phyloP scores from a whole-genome alignment of 78 protist genomes.

The Emiliania huxleyi region DNA sequence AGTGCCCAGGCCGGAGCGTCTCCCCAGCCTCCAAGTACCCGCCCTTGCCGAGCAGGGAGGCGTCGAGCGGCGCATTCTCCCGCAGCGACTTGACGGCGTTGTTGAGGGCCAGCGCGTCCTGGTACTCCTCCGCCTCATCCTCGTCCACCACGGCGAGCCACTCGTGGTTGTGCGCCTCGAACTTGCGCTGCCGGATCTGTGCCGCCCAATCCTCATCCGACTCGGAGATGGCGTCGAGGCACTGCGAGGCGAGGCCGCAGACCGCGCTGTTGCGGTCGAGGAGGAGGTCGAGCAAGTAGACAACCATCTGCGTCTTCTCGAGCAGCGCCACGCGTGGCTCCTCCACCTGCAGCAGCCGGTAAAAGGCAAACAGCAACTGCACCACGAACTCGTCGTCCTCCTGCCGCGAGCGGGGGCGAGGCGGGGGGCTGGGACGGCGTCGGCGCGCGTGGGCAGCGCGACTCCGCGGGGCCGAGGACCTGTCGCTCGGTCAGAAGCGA shows the following conservation, averaged over 20 bases:
- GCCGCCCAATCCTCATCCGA: neutral
- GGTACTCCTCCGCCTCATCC: constrained; percentile 12
- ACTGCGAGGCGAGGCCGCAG: neutral
- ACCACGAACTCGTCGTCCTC: constrained; percentile 45
- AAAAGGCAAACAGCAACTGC: neutral
- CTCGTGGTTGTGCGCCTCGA: constrained; percentile 12
- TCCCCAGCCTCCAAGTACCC: too few relatives aligned
- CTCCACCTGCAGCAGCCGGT: neutral
- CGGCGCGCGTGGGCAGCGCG: too few relatives aligned
- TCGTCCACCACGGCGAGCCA: constrained; percentile 8
- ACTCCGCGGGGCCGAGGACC: too few relatives aligned
- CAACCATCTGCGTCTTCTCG: neutral
- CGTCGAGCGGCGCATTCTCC: neutral
- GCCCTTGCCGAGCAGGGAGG: too few relatives aligned
- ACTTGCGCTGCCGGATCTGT: constrained; percentile 18
- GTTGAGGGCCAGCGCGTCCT: neutral
- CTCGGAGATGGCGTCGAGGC: constrained; percentile 22
- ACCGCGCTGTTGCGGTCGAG: neutral
- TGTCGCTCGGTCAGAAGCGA: neutral
- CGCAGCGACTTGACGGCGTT: neutral
- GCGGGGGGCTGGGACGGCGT: too few relatives aligned
- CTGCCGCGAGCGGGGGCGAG: too few relatives aligned
- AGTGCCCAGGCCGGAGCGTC: too few relatives aligned
- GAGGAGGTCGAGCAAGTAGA: neutral
- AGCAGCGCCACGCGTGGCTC: neutral